Evolutionary conservation across 257 asterid genomes (phyloP).

Genomic region (Eucommia ulmoides): DNA sequence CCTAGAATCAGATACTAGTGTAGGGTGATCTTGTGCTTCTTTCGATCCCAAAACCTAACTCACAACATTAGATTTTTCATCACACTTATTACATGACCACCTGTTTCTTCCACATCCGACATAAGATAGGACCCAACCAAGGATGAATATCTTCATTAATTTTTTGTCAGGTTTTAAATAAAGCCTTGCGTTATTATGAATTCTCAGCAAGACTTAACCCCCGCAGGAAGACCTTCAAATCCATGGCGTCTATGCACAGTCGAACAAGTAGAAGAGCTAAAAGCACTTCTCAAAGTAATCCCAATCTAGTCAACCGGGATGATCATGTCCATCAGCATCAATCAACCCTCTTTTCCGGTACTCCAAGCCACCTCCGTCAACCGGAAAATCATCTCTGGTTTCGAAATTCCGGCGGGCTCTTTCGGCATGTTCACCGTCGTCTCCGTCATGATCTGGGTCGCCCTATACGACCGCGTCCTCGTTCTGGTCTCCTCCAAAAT

Average conservation of each 20-base stretch:
- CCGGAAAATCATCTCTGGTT: conserved; percentile 31
- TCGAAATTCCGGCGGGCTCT: conserved; percentile 65
- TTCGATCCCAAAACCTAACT: not conserved
- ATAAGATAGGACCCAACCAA: no score
- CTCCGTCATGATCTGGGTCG: conserved; percentile 39
- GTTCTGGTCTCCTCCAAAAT: conserved; percentile 49
- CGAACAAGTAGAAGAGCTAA: conserved; percentile 71
- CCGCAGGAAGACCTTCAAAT: conserved; percentile 27
- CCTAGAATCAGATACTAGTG: not conserved
- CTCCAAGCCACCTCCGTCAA: conserved; percentile 62
- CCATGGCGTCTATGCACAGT: conserved; percentile 57
- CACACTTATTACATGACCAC: no score
- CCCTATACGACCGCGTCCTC: conserved; percentile 34
- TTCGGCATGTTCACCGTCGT: conserved; percentile 28
- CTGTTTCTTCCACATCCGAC: no score
- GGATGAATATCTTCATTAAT: not conserved
- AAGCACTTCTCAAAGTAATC: conserved; percentile 36
- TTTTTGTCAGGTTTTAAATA: conserved; percentile 45
- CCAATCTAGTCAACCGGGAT: conserved; percentile 67
- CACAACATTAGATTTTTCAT: no score
- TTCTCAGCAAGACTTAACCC: conserved; percentile 22
- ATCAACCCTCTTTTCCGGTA: conserved; percentile 41
- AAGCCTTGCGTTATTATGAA: conserved; percentile 55
- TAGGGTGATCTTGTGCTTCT: no score
- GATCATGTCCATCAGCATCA: conserved; percentile 29